These are phyloP conservation scores for Trichoderma sp. DNA, from an alignment of 2,329 filamentous ascomycete species.

Conservation along the genomic window DNA sequence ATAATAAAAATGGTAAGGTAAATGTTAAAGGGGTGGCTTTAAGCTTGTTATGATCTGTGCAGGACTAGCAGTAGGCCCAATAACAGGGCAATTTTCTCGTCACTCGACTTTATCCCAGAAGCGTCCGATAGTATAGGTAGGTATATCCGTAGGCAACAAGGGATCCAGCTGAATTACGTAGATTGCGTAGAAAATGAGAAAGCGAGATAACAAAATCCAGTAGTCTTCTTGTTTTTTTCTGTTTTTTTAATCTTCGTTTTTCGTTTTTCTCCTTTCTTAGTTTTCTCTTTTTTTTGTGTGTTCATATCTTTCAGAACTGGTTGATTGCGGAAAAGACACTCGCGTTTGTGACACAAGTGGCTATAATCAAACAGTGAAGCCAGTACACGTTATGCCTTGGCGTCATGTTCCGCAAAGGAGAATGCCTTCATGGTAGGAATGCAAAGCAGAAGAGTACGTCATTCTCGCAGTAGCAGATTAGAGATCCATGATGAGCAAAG, in stretches of 20 bases:
- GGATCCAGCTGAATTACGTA: slow-evolving; percentile 3
- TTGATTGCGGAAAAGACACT: not conserved
- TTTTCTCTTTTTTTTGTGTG: not conserved
- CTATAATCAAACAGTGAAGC: not conserved
- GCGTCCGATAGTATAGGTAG: not conserved
- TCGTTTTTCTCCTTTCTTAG: not conserved
- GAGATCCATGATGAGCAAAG: slow-evolving; percentile 6
- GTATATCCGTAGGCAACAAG: slow-evolving; percentile 4
- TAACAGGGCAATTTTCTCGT: not conserved
- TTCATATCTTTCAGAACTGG: not conserved
- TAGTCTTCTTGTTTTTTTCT: not conserved
- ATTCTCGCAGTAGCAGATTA: slow-evolving; percentile 12
- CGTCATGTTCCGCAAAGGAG: not conserved
- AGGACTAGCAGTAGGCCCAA: not conserved
- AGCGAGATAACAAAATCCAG: not conserved
- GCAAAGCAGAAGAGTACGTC: slow-evolving; percentile 16
- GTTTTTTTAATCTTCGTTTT: not conserved
- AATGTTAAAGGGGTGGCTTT: not conserved
- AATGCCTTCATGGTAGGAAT: not conserved
- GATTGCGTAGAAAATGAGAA: not conserved
- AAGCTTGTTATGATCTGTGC: slow-evolving; percentile 5
- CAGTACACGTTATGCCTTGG: not conserved
- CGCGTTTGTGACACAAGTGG: not conserved
- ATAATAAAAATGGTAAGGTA: not conserved
- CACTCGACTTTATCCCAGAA: slow-evolving; percentile 4